Evolutionary conservation across 176 grass and related monocot species (phyloP), one percentile per base, ranked within the genome.

Genomic region (Cenchrus purpureus): DNA sequence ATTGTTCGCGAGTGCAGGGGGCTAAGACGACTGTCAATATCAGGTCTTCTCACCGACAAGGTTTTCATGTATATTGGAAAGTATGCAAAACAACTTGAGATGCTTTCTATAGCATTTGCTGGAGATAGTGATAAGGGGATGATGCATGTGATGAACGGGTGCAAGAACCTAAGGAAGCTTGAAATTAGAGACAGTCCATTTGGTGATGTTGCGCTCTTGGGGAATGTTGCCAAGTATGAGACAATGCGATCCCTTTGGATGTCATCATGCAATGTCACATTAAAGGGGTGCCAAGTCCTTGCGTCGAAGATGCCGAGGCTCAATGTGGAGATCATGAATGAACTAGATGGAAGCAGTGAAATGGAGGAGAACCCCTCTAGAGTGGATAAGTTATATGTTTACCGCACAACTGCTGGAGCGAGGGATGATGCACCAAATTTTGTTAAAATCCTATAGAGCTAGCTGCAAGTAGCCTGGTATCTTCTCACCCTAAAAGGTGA

Each of bases 221-320:
- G 82, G 53, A 83, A 94, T 84, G 74, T 90, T 57, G 88, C 79
- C 48, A 97, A 91, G 76, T 97, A 94, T 59, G 94, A 94, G 90
- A 94, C 94, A 97, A 91, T 97, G 91, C 94, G 91, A 94, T 97
- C 94, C 91, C 94, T 97, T 97, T 97, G 94, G 94, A 97, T 97
- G 89, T 97, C 94, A 68, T 94, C 91, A 1, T 97, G 94, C 79
- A 71, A 90, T 70, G 87, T 97, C 77, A 97, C 94, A 62, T 66
- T 92, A 6, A 91, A 91, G 76, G 94, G 89, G 86, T 94, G 94
- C 82, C 86, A 86, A 75, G 61, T 84, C 61, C 91, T 97, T 90
- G 89, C 91, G 1, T 72, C 87, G 15, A 94, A 91, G 65, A 94
- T 94, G 90, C 86, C 88, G 15, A 85, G 85, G 84, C 86, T 97